A percentile compares a stretch with the other conserved stretches of the same genome.
These are phyloP conservation scores for Phytopythium aichiense DNA, from an alignment of 352 stramenopile genomes.

Conservation along the genomic window DNA sequence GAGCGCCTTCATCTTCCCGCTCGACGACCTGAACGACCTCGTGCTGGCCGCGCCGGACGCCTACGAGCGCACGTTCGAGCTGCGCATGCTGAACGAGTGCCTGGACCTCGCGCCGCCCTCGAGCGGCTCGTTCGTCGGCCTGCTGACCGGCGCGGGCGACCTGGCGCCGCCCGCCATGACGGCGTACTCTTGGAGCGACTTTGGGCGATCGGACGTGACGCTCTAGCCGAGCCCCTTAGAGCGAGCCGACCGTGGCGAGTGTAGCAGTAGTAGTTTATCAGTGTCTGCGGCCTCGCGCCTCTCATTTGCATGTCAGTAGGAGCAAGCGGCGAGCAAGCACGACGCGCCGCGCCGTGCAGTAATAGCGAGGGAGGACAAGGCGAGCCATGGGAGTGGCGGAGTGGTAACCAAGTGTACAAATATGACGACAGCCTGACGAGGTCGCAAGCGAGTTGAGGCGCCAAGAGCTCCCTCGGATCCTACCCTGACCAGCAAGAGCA, in stretches of 20 bases:
- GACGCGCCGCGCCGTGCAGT: background rate
- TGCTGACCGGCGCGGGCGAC: slow-evolving; percentile 10
- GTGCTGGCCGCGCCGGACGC: slow-evolving; percentile 13
- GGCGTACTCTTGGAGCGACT: background rate
- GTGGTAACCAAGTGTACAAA: slow-evolving; percentile 3
- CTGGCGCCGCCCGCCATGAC: background rate
- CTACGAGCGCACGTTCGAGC: slow-evolving; percentile 19
- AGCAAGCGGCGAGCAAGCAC: background rate
- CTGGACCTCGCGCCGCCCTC: slow-evolving; percentile 20
- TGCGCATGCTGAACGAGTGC: slow-evolving; percentile 31
- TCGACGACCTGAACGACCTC: slow-evolving; percentile 32
- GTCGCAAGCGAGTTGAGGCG: background rate
- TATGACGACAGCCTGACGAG: background rate
- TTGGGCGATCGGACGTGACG: background rate
- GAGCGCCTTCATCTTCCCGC: slow-evolving; percentile 19
- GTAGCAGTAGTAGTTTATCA: slow-evolving; percentile 1
- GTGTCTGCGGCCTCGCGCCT: background rate
- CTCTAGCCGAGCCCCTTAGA: slow-evolving; percentile 3
- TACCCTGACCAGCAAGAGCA: too few species aligned
- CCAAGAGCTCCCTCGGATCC: too few species aligned
- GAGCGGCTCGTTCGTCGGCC: slow-evolving; percentile 7
- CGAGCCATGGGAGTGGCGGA: background rate
- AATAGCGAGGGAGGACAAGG: background rate
- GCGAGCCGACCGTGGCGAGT: background rate
- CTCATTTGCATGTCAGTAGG: slow-evolving; percentile 4